phyloP scores from a whole-genome alignment of 768 basidiomycete species.

The Russula emetica region DNA sequence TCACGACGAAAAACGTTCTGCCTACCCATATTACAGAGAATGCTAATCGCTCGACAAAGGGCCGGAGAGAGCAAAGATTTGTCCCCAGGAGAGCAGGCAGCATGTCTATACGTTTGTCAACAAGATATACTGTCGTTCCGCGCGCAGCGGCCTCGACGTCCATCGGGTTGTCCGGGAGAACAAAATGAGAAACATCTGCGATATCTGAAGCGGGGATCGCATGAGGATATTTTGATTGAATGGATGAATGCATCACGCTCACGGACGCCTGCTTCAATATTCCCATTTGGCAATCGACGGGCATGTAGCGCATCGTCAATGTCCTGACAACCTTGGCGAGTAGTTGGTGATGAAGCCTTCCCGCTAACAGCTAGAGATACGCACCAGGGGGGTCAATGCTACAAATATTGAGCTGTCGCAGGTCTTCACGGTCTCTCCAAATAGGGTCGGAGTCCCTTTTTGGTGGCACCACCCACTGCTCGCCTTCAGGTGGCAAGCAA shows the following conservation, averaged over 20 bases:
- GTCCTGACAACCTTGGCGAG: conserved; percentile 78
- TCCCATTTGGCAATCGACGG: conserved; percentile 78
- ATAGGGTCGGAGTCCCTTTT: conserved; percentile 49
- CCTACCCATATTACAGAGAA: conserved; percentile 94
- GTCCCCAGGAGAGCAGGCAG: conserved; percentile 89
- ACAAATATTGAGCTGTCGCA: conserved; percentile 82
- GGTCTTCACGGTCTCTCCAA: conserved; percentile 85
- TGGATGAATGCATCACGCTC: conserved; percentile 38
- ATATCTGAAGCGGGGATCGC: conserved; percentile 61
- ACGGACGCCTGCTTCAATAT: conserved; percentile 98
- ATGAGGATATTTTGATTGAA: neutral
- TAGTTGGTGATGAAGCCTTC: conserved; percentile 14
- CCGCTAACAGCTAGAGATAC: conserved; percentile 17
- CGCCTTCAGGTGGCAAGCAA: conserved; percentile 86
- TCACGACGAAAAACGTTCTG: neutral
- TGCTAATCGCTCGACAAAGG: conserved; percentile 88
- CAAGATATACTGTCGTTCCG: conserved; percentile 96
- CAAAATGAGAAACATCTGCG: conserved; percentile 97
- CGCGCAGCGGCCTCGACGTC: conserved; percentile 93
- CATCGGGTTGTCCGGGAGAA: conserved; percentile 90
- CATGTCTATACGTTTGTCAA: conserved; percentile 99
- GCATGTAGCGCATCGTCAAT: conserved; percentile 98
- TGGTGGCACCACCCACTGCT: conserved; percentile 85
- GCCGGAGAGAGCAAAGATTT: conserved; percentile 89
- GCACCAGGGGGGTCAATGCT: conserved; percentile 95